These are phyloP conservation scores for Solanum virginianum DNA, from an alignment of 257 asterid genomes.

Conservation along the genomic window DNA sequence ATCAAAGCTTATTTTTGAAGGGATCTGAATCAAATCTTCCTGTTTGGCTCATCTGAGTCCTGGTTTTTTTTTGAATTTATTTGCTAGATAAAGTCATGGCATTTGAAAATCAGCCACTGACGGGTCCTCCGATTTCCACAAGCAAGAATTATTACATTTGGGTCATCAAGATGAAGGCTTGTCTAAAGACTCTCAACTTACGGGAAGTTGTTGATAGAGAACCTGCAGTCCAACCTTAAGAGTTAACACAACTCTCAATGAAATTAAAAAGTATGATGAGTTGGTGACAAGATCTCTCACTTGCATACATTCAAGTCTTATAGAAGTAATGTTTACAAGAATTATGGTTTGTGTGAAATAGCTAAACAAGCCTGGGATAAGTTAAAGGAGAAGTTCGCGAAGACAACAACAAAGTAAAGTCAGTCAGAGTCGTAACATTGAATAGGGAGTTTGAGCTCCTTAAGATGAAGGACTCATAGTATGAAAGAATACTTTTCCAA, in stretches of 20 bases:
- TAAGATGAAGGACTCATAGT: background rate
- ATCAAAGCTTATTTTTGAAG: background rate
- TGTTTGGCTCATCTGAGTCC: background rate
- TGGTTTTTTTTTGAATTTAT: background rate
- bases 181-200: background rate
- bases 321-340: background rate
- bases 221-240: background rate
- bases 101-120: background rate
- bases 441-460: background rate
- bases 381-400: background rate
- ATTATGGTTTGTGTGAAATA: background rate
- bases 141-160: background rate
- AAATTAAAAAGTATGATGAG: background rate
- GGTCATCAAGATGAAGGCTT: background rate
- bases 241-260: background rate
- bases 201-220: background rate
- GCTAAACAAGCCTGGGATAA: background rate
- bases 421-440: background rate
- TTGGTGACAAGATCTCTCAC: background rate
- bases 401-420: background rate
- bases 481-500: background rate
- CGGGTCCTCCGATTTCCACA: background rate
- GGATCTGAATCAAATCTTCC: background rate
- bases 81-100: background rate
- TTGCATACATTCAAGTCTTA: background rate